Conservation (phyloP, 2,329 filamentous ascomycete genomes). For the Exserohilum turcica region DNA sequence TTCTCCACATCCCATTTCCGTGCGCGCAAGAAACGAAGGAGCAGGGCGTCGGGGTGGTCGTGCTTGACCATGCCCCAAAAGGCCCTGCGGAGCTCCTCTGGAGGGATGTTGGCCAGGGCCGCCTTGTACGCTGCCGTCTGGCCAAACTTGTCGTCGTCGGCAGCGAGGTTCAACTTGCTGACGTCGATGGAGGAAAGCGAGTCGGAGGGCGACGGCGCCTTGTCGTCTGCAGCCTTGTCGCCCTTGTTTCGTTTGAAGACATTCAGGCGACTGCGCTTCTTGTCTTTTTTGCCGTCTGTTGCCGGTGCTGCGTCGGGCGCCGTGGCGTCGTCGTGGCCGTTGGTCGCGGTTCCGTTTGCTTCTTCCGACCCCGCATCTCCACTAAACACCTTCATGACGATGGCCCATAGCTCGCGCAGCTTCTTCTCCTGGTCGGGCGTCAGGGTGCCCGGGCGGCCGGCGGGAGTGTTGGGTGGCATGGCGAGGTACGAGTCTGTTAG, state of each 20-base stretch:
- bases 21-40: slow-evolving; percentile 57
- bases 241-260: slow-evolving; percentile 68
- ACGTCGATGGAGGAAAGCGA: slow-evolving; percentile 37
- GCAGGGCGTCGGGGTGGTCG: slow-evolving; percentile 85
- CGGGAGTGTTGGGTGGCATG: slow-evolving; percentile 54
- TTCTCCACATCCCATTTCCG: slow-evolving; percentile 85
- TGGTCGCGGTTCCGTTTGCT: slow-evolving; percentile 15
- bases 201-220: slow-evolving; percentile 32
- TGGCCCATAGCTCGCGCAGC: slow-evolving; percentile 82
- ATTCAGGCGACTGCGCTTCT: slow-evolving; percentile 74
- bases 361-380: slow-evolving; percentile 42
- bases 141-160: slow-evolving; percentile 85
- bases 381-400: slow-evolving; percentile 76
- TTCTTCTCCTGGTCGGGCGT: slow-evolving; percentile 89
- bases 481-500: slow-evolving; percentile 40
- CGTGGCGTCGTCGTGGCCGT: slow-evolving; percentile 22
- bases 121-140: slow-evolving; percentile 85
- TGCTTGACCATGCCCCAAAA: slow-evolving; percentile 97
- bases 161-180: slow-evolving; percentile 39
- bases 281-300: slow-evolving; percentile 58
- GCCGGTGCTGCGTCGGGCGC: slow-evolving; percentile 14
- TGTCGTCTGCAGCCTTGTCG: slow-evolving; percentile 51
- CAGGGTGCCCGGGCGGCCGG: slow-evolving; percentile 82
- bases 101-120: slow-evolving; percentile 74
- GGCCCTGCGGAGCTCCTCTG: slow-evolving; percentile 77